Conservation (phyloP, 2,329 filamentous ascomycete genomes). For the Apiospora marii region DNA sequence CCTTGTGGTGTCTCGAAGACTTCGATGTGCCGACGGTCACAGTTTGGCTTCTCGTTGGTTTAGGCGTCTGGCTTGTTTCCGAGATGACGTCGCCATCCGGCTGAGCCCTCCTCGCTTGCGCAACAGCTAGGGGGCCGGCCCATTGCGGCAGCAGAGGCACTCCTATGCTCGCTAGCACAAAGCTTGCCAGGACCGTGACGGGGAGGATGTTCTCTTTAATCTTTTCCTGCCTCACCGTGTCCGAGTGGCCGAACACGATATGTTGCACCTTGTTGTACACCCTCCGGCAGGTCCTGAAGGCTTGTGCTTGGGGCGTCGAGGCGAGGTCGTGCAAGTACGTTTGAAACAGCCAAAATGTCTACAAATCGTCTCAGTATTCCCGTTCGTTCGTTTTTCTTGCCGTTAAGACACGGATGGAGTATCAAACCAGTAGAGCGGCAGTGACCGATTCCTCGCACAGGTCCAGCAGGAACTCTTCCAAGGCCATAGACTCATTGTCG, state of each 20-base stretch:
- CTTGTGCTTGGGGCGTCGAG: constrained; percentile 75
- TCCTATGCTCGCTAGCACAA: constrained; percentile 79
- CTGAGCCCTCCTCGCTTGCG: constrained; percentile 80
- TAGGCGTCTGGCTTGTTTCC: constrained; percentile 58
- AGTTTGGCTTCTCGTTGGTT: constrained; percentile 74
- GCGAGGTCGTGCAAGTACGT: constrained; percentile 86
- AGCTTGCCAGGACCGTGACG: constrained; percentile 81
- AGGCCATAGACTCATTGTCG: constrained; percentile 89
- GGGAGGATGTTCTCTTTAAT: constrained; percentile 84
- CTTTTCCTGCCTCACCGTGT: constrained; percentile 73
- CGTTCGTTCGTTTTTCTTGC: constrained; percentile 3
- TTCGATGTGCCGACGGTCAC: constrained; percentile 60
- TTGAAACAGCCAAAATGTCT: constrained; percentile 93
- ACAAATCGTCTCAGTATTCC: constrained; percentile 27
- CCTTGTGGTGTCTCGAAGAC: constrained; percentile 56
- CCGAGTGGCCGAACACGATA: constrained; percentile 82
- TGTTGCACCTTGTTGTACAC: constrained; percentile 90
- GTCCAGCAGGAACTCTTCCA: constrained; percentile 88
- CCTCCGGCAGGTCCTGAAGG: constrained; percentile 82
- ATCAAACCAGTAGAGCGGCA: constrained; percentile 78
- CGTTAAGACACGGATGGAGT: not conserved
- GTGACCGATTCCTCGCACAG: constrained; percentile 89
- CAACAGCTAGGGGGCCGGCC: constrained; percentile 82
- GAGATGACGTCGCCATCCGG: constrained; percentile 67
- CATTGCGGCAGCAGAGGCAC: constrained; percentile 78